phyloP scores from a whole-genome alignment of 2,329 filamentous ascomycete species.

The Fusarium secorum region DNA sequence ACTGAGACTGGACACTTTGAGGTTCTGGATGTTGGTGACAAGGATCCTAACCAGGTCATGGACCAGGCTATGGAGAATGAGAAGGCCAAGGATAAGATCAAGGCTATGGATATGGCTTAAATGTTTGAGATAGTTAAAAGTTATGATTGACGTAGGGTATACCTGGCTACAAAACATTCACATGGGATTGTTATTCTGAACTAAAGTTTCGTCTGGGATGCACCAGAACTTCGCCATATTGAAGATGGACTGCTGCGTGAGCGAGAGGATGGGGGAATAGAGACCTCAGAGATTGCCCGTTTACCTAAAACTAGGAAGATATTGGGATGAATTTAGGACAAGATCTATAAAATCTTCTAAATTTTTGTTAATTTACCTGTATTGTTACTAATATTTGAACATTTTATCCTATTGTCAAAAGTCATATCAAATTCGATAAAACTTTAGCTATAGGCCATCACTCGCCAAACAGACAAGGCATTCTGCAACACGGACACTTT shows the following conservation, averaged over 20 bases:
- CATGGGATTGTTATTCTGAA: neutral
- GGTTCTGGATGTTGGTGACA: conserved; percentile 31
- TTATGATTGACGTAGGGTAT: neutral
- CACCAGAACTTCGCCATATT: too few species aligned
- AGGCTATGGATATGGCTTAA: conserved; percentile 27
- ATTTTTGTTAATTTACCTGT: neutral
- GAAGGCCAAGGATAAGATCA: conserved; percentile 27
- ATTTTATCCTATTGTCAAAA: neutral
- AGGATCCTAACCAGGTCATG: conserved; percentile 32
- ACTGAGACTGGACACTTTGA: conserved; percentile 24
- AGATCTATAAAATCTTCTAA: neutral
- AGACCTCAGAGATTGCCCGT: too few species aligned
- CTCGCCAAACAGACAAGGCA: too few species aligned
- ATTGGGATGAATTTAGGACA: too few species aligned
- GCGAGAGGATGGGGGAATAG: too few species aligned
- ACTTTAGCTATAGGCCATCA: neutral
- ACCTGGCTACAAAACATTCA: neutral
- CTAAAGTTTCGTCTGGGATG: neutral
- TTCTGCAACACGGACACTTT: neutral
- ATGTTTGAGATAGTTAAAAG: neutral
- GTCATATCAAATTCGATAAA: neutral
- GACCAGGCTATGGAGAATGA: conserved; percentile 24
- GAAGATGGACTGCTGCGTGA: neutral
- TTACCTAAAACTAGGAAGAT: neutral
- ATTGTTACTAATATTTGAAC: fast-evolving